Evolutionary conservation across 495 filamentous ascomycete genomes (phyloP), one percentile per base, ranked within the genome.

Genomic region (Sphaerosporella brunnea): DNA sequence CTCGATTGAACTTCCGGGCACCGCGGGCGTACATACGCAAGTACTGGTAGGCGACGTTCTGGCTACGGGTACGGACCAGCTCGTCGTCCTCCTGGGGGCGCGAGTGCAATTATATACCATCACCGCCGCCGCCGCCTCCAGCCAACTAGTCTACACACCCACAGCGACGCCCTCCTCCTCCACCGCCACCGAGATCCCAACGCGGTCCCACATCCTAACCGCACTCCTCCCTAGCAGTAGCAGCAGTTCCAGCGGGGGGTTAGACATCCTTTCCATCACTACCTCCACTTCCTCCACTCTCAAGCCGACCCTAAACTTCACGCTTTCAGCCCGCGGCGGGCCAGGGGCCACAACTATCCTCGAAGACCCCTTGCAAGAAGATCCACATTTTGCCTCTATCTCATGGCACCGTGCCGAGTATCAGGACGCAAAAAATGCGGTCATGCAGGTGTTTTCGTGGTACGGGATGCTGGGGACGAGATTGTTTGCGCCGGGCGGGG

Each of bases 401-500:
- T 11, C 10, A n/a, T 43, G 40, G 40, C 20, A 2, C 10, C 28
- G 28, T 13, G 28, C 28, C 28, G 13, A 13, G 7, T 37, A 5
- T 7, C 11, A 11, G 23, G 21, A 10, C 8, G 23, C 13, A 18
- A 23, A 43, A 9, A 26, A 24, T 8, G 23, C 19, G 21, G 40
- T 43, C 20, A 13, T 43, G 19, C 13, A 43, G 40, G 40, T 43
- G 19, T 43, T 43, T 43, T 13, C 10, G 1, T 43, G 24, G 21
- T 43, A 25, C 26, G 40, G 40, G 19, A 43, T 43, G 40, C 40
- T 43, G 1, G 40, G 40, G 40, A 18, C 13, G 40, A 43, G 40
- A 11, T 11, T 26, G 9, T 43, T 24, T 24, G 24, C 3, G 10
- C 13, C 8, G 40, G 23, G 20, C 8, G 40, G 20, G 40, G 24